Conservation (phyloP, 805 yeast species). For the Kazachstania africana region DNA sequence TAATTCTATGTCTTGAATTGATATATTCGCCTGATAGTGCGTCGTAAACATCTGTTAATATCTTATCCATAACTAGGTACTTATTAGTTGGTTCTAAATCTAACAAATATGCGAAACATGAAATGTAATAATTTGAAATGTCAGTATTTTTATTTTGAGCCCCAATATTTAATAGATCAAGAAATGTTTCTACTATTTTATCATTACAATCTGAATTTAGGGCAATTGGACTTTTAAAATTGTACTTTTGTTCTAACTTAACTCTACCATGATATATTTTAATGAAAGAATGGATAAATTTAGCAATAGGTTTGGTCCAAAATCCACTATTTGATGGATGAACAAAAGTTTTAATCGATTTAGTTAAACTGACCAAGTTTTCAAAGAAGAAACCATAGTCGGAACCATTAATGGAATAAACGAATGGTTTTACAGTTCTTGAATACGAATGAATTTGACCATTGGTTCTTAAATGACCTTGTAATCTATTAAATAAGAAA, state of each 20-base stretch:
- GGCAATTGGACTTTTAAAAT: constrained; percentile 7
- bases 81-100: constrained; percentile 40
- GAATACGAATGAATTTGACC: constrained; percentile 33
- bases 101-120: constrained; percentile 52
- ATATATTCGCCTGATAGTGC: constrained; percentile 53
- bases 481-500: constrained; percentile 44
- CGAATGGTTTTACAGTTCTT: constrained; percentile 34
- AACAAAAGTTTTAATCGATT: constrained; percentile 64
- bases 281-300: constrained; percentile 49
- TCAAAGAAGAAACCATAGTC: constrained; percentile 36
- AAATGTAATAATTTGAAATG: constrained; percentile 47
- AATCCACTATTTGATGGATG: constrained; percentile 87
- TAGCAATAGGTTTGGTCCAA: constrained; percentile 67
- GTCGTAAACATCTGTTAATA: constrained; percentile 65
- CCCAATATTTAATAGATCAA: constrained; percentile 46
- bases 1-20: constrained; percentile 69
- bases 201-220: constrained; percentile 28
- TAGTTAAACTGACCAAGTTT: constrained; percentile 41
- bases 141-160: constrained; percentile 60
- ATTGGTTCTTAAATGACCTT: constrained; percentile 29
- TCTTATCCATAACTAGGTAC: constrained; percentile 36
- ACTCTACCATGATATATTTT: constrained; percentile 48
- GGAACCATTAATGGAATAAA: constrained; percentile 50
- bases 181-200: constrained; percentile 33
- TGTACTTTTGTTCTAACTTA: constrained; percentile 37